Percentiles rank a stretch among this genome's conserved stretches.
phyloP scores from a whole-genome alignment of 179 eudicot genomes.

The Nepenthes alata region DNA sequence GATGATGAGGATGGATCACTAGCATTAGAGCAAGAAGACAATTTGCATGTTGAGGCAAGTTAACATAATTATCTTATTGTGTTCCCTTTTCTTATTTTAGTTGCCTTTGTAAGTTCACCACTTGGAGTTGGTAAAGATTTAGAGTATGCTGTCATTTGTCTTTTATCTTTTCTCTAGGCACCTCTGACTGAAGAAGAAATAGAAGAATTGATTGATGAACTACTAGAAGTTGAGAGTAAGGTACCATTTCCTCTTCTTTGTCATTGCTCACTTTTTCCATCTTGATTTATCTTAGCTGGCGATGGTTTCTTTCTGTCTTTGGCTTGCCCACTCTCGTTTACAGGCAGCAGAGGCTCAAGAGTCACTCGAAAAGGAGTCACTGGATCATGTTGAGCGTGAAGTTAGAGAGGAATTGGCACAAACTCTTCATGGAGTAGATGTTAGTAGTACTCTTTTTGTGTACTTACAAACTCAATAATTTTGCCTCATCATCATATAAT shows the following conservation, averaged over 20 bases:
- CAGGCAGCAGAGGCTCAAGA: constrained; percentile 99
- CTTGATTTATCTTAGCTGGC: not conserved
- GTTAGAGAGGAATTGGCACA: constrained; percentile 74
- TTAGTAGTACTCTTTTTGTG: constrained; percentile 17
- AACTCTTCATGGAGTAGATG: constrained; percentile 61
- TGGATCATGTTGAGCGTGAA: constrained; percentile 69
- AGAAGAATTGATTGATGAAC: constrained; percentile 67
- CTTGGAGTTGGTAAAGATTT: not conserved
- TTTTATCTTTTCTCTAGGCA: constrained; percentile 25
- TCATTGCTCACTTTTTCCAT: not conserved
- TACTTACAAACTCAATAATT: not conserved
- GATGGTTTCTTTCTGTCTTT: not conserved
- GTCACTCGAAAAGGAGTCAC: constrained; percentile 78
- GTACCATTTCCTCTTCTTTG: constrained; percentile 20
- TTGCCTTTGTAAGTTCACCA: not conserved
- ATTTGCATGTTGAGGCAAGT: constrained; percentile 23
- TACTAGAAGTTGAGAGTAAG: constrained; percentile 83
- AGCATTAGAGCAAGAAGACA: constrained; percentile 14
- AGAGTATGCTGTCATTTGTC: not conserved
- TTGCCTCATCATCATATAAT: not conserved
- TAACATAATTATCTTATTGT: not conserved
- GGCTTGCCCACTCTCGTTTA: constrained; percentile 15
- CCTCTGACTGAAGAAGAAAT: constrained; percentile 76
- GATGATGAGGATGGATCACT: constrained; percentile 22
- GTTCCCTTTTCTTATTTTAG: not conserved